A percentile compares a stretch with the other conserved stretches of the same genome.
These are phyloP conservation scores for Chytriomyces sp. DNA, from an alignment of 192 early-diverging fungal genomes.

Conservation along the genomic window DNA sequence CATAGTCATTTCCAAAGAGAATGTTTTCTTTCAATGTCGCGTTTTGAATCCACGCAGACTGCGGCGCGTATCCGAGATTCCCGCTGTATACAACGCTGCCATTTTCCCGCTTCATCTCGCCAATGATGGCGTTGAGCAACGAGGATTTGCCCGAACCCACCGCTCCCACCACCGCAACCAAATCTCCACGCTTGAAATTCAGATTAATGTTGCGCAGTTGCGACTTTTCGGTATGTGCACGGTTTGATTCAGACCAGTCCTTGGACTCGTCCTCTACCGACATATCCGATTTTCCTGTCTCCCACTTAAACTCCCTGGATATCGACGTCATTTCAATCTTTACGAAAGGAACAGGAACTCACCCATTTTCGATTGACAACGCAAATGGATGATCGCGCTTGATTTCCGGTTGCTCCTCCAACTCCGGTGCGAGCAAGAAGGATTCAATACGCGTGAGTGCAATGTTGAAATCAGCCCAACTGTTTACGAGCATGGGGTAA, in stretches of 20 bases:
- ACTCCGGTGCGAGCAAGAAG: slow-evolving; percentile 61
- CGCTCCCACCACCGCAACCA: slow-evolving; percentile 79
- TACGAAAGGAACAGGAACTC: slow-evolving; percentile 51
- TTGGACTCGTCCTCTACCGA: slow-evolving; percentile 82
- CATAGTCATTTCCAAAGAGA: slow-evolving; percentile 65
- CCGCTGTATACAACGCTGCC: slow-evolving; percentile 64
- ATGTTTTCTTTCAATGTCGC: slow-evolving; percentile 63
- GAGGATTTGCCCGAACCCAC: slow-evolving; percentile 87
- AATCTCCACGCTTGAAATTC: slow-evolving; percentile 49
- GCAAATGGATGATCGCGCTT: slow-evolving; percentile 50
- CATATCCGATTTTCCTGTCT: slow-evolving; percentile 53
- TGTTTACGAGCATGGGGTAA: slow-evolving; percentile 33
- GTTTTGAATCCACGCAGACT: slow-evolving; percentile 88
- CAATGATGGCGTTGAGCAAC: slow-evolving; percentile 76
- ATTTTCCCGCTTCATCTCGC: slow-evolving; percentile 68
- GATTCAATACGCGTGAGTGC: slow-evolving; percentile 47
- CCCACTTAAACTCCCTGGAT: slow-evolving; percentile 54
- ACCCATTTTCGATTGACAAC: slow-evolving; percentile 62
- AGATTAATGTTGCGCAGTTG: slow-evolving; percentile 48
- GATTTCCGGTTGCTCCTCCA: slow-evolving; percentile 55
- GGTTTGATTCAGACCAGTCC: not conserved
- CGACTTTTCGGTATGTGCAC: not conserved
- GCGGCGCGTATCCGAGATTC: slow-evolving; percentile 75
- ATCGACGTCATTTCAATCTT: slow-evolving; percentile 58
- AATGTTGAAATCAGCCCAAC: slow-evolving; percentile 51